phyloP scores from a whole-genome alignment of 306 rosid genomes.

The Senna siamea region DNA sequence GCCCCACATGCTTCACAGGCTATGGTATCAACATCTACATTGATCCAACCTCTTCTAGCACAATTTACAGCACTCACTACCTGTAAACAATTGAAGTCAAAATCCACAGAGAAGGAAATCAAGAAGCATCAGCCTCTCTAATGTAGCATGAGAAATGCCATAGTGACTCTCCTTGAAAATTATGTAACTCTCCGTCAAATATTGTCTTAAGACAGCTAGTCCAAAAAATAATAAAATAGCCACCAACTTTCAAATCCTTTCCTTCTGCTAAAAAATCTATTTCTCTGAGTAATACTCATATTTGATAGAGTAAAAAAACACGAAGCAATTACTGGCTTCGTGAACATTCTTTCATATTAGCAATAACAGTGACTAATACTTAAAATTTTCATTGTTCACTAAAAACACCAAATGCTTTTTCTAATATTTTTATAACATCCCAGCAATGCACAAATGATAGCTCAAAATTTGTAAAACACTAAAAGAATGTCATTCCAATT shows the following conservation, averaged over 20 bases:
- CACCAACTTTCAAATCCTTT: conserved; percentile 15
- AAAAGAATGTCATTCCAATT: background rate
- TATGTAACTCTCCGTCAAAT: background rate
- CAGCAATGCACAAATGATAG: background rate
- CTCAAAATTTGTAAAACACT: background rate
- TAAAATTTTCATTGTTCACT: background rate
- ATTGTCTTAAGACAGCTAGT: background rate
- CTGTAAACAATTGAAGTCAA: conserved; percentile 50
- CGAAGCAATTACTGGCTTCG: background rate
- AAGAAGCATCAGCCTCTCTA: conserved; percentile 14
- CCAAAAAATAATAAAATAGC: background rate
- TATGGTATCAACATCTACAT: conserved; percentile 76
- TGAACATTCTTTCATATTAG: background rate
- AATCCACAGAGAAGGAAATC: conserved; percentile 24
- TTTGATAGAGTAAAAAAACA: background rate
- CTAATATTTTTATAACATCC: background rate
- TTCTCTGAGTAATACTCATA: background rate
- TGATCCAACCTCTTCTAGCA: conserved; percentile 96
- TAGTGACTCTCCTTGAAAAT: background rate
- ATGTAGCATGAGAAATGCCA: conserved; percentile 17
- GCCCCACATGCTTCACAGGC: conserved; percentile 89
- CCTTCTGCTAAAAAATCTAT: background rate
- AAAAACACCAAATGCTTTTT: background rate
- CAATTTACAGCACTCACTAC: conserved; percentile 87
- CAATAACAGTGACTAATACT: background rate